Evolutionary conservation across 1,284 basidiomycete genomes (phyloP).

Genomic region (Marasmius sp.): DNA sequence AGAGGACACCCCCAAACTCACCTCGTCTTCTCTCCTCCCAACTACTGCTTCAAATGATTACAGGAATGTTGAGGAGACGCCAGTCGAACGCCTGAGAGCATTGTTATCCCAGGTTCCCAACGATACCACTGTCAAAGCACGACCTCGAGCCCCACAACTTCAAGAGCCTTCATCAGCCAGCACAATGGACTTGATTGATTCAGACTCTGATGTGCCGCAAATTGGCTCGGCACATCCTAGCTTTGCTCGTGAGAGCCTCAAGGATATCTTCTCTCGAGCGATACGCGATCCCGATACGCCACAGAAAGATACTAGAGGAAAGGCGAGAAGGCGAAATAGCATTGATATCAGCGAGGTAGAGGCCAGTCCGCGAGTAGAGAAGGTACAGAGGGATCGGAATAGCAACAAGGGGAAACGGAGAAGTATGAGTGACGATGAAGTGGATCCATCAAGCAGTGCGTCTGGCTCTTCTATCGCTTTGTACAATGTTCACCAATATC

Average conservation of each 20-base stretch:
- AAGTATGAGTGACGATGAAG: slow-evolving; percentile 70
- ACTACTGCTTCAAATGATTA: not conserved
- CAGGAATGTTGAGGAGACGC: slow-evolving; percentile 34
- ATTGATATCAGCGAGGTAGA: slow-evolving; percentile 63
- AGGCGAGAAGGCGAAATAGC: slow-evolving; percentile 48
- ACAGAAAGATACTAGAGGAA: slow-evolving; percentile 34
- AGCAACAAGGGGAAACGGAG: slow-evolving; percentile 50
- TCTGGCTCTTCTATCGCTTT: slow-evolving; percentile 15
- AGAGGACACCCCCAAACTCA: slow-evolving; percentile 48
- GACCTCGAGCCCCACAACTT: slow-evolving; percentile 30
- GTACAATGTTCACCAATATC: slow-evolving; percentile 7
- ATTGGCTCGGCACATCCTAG: slow-evolving; percentile 44
- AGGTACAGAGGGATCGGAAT: slow-evolving; percentile 40
- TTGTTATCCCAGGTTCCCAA: slow-evolving; percentile 46
- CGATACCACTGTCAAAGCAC: slow-evolving; percentile 25
- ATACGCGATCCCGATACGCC: slow-evolving; percentile 64
- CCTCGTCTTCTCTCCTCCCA: slow-evolving; percentile 22
- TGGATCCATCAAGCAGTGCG: slow-evolving; percentile 55
- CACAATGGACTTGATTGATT: slow-evolving; percentile 46
- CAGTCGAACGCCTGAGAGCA: slow-evolving; percentile 51
- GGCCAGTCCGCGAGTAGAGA: slow-evolving; percentile 44
- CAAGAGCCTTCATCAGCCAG: slow-evolving; percentile 34
- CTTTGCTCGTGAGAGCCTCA: slow-evolving; percentile 55
- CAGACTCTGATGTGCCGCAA: slow-evolving; percentile 53
- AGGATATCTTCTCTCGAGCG: slow-evolving; percentile 61